Base-by-base conservation (phyloP, 2,329 filamentous ascomycete species). In the Beauveria varroae region DNA sequence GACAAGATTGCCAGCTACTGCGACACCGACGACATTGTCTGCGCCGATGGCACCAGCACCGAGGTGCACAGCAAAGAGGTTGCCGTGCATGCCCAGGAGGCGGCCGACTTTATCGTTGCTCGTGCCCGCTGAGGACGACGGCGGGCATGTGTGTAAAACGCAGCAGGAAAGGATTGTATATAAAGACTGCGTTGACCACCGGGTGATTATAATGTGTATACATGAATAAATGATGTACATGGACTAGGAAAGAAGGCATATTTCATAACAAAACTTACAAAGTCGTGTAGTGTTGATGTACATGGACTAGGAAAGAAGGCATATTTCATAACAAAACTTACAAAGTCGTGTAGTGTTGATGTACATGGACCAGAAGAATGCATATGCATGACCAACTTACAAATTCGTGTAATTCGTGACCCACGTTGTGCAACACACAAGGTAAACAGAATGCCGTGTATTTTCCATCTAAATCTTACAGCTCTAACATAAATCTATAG, bases 61-160 rank as follows among this genome's bases (percentile, higher is more conserved):
- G 34, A 52, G 34, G 63, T 64, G 12, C 63, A 64, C 61, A 47
- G 61, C 57, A n/a, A 30, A 16, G 57, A 59, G 47, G 61, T 64
- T 2, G 34, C 49, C 30, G 51, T 46, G 18, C 62, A 64, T 37
- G 57, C 57, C 3, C 57, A 64, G 49, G 59, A 50, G n/a, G 63
- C 63, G 5, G 61, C 61, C 16, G 52, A 61, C 58, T 64, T 64
- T 34, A 64, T 64, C 41, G 54, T 62, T 3, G 60, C 60, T 20
- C 60, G 52, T 28, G 60, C 53, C 8, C 12, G 40, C 7, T 40
- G 22, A 54, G 18, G 7, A 37, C n/a, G 43, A 18, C 2, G n/a
- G 16, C n/a, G n/a, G 14, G 8, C 24, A 20, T 10, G n/a, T n/a
- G n/a, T 34, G 30, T 2, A 9, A 12, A 3, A 16, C 12, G 16